These are phyloP conservation scores for Psilocybe mexicana DNA, from an alignment of 1,284 basidiomycete genomes.

Conservation along the genomic window DNA sequence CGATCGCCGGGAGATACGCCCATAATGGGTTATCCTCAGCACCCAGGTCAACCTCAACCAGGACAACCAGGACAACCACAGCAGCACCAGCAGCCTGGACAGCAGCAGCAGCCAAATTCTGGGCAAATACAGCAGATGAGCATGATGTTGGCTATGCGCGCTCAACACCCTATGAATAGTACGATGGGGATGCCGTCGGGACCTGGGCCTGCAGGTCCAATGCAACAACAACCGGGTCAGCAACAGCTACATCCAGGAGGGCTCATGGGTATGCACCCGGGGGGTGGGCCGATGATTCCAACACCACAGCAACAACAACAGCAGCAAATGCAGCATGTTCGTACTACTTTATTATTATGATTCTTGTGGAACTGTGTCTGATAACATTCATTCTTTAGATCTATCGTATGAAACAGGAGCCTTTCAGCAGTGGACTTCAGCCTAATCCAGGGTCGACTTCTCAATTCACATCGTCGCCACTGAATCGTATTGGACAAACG, in stretches of 20 bases:
- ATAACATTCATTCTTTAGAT: conserved; percentile 3
- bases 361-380: background rate
- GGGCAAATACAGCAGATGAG: conserved; percentile 10
- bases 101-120: conserved; percentile 1
- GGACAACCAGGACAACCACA: conserved; percentile 10
- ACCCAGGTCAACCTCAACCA: conserved; percentile 16
- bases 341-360: background rate
- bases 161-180: conserved; percentile 9
- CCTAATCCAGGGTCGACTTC: conserved; percentile 2
- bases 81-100: conserved; percentile 3
- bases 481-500: conserved; percentile 19
- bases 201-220: background rate
- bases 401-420: conserved; percentile 7
- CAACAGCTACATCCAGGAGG: conserved; percentile 1
- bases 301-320: conserved; percentile 10
- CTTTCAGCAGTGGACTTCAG: conserved; percentile 2
- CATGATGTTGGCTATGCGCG: background rate
- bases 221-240: conserved; percentile 1
- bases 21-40: conserved; percentile 19
- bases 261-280: conserved; percentile 19
- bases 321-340: conserved; percentile 16
- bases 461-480: conserved; percentile 10
- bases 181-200: conserved; percentile 11
- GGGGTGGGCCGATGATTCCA: conserved; percentile 14
- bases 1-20: conserved; percentile 53